Conservation (phyloP, 78 protist species). For the Salpingoeca rosetta region DNA sequence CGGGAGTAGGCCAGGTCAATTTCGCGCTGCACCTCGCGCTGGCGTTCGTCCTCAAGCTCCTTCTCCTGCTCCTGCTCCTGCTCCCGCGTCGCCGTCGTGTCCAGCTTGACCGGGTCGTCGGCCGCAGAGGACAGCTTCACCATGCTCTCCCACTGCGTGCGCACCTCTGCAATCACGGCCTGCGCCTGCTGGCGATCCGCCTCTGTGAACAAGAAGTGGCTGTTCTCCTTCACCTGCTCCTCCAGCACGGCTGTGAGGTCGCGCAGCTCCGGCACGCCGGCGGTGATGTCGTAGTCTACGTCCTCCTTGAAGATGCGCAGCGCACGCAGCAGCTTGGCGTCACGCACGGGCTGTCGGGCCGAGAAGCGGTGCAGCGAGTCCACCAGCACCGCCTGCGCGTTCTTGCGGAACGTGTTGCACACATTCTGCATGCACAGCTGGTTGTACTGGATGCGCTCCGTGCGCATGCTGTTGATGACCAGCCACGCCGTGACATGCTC, state of each 20-base stretch:
- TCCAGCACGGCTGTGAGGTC: background rate
- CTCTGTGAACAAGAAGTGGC: no score
- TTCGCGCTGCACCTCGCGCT: no score
- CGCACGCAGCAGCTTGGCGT: background rate
- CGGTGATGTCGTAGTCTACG: background rate
- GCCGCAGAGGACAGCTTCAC: constrained; percentile 22
- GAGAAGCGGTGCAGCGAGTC: no score
- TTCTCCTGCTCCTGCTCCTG: constrained; percentile 16
- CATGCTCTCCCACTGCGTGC: background rate
- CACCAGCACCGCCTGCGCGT: background rate
- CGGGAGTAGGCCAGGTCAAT: constrained; percentile 12
- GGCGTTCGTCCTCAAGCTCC: no score
- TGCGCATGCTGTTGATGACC: constrained; percentile 19
- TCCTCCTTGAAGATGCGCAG: background rate
- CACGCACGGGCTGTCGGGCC: no score
- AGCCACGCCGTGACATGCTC: constrained; percentile 36
- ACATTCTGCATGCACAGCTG: constrained; percentile 20
- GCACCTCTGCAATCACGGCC: background rate
- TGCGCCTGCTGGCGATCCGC: background rate
- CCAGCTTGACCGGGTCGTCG: constrained; percentile 38
- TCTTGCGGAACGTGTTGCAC: constrained; percentile 21
- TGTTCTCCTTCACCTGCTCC: no score
- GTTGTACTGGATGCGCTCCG: constrained; percentile 20
- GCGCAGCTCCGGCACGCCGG: background rate
- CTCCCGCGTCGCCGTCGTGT: constrained; percentile 24